Evolutionary conservation across 2,329 filamentous ascomycete species (phyloP).

Genomic region (Clonostachys byssicola): DNA sequence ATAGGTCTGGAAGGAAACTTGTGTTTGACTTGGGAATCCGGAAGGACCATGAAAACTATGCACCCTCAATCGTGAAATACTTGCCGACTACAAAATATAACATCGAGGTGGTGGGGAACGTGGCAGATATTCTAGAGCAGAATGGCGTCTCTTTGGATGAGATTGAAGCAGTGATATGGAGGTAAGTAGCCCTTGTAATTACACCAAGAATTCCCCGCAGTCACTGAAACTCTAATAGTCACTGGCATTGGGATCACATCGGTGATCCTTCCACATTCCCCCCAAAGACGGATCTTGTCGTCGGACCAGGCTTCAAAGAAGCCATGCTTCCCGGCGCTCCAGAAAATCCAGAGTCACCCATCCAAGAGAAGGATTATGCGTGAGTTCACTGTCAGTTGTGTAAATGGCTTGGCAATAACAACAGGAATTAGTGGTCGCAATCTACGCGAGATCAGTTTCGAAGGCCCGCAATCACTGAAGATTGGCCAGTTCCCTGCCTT

Average conservation of each 20-base stretch:
- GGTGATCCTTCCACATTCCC: conserved; percentile 45
- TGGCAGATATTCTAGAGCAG: background rate
- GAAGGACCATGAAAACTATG: background rate
- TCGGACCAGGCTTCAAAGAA: conserved; percentile 46
- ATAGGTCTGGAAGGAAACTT: background rate
- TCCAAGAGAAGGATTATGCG: too few species aligned
- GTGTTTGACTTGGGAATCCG: conserved; percentile 3
- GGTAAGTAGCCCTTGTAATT: background rate
- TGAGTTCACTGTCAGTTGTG: too few species aligned
- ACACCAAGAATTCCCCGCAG: too few species aligned
- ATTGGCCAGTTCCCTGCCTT: conserved; percentile 30
- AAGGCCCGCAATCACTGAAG: conserved; percentile 9
- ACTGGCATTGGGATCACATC: conserved; percentile 48
- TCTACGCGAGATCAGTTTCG: conserved; percentile 18
- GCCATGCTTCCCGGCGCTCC: conserved; percentile 42
- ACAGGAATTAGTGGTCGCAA: conserved; percentile 24
- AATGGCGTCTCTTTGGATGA: background rate
- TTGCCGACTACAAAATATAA: background rate
- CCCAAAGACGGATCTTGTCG: conserved; percentile 36
- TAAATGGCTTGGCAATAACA: background rate
- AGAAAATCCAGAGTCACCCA: conserved; percentile 10
- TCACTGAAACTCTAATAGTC: conserved; percentile 6
- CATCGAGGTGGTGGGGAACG: background rate
- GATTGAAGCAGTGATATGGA: conserved; percentile 6
- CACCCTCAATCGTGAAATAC: background rate